These are phyloP conservation scores for Cicer arietinum DNA, from an alignment of 306 rosid species.

Conservation along the genomic window DNA sequence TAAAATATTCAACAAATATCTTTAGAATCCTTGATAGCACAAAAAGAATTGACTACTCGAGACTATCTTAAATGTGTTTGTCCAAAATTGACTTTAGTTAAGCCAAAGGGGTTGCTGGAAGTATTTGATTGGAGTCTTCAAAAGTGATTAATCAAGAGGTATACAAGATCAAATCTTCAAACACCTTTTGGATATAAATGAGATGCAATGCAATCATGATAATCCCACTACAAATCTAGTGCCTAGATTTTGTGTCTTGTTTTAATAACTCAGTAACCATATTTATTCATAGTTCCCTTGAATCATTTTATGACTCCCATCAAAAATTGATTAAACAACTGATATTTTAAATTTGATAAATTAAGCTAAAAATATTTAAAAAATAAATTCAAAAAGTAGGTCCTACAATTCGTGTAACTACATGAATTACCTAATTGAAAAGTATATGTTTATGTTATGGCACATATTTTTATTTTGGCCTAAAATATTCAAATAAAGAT, in stretches of 20 bases:
- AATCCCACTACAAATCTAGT: slow-evolving; percentile 40
- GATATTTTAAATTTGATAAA: not conserved
- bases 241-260: slow-evolving; percentile 43
- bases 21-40: not conserved
- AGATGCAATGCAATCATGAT: slow-evolving; percentile 37
- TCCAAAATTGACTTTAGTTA: slow-evolving; percentile 11
- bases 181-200: slow-evolving; percentile 24
- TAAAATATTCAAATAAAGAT: not conserved
- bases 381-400: not conserved
- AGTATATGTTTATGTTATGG: not conserved
- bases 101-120: slow-evolving; percentile 4
- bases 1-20: too few species aligned
- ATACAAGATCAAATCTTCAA: slow-evolving; percentile 6
- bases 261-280: slow-evolving; percentile 15
- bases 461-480: not conserved
- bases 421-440: not conserved
- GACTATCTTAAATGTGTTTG: slow-evolving; percentile 39
- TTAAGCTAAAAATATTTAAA: not conserved
- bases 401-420: not conserved
- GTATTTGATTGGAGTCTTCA: slow-evolving; percentile 24
- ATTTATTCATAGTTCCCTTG: not conserved
- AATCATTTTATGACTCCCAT: too few species aligned
- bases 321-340: too few species aligned
- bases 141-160: slow-evolving; percentile 17
- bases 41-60: not conserved